phyloP scores from a whole-genome alignment of 441 rosid species.

The Manihot esculenta region DNA sequence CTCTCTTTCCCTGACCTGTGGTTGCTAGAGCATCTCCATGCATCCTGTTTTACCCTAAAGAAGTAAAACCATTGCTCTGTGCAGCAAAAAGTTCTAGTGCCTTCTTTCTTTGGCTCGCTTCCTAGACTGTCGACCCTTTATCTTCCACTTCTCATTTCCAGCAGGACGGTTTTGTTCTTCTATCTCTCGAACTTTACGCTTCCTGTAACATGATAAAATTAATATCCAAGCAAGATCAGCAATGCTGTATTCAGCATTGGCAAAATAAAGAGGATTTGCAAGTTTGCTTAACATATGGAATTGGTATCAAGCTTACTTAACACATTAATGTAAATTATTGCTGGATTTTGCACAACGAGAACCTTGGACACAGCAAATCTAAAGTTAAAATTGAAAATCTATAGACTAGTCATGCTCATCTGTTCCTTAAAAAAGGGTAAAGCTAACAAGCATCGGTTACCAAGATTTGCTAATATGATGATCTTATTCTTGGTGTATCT shows the following conservation, averaged over 20 bases:
- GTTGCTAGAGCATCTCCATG: too few relatives aligned
- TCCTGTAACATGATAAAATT: conserved; percentile 41
- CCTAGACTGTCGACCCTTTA: conserved; percentile 51
- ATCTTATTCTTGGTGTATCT: neutral
- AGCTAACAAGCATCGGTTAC: too few relatives aligned
- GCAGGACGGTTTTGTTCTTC: conserved; percentile 55
- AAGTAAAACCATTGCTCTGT: too few relatives aligned
- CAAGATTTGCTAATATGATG: too few relatives aligned
- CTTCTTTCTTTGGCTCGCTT: conserved; percentile 66
- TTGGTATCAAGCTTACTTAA: neutral
- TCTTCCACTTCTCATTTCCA: conserved; percentile 83
- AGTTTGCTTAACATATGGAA: neutral
- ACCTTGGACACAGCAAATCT: neutral
- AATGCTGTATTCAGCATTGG: neutral
- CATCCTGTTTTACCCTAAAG: neutral
- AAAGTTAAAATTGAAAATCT: neutral
- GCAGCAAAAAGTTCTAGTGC: conserved; percentile 31
- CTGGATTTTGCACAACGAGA: too few relatives aligned
- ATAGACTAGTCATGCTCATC: neutral
- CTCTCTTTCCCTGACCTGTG: neutral
- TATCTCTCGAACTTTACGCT: conserved; percentile 72
- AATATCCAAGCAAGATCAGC: neutral
- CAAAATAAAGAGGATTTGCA: neutral
- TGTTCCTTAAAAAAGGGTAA: neutral
- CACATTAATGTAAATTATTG: neutral